These are phyloP conservation scores for Botrytis deweyae DNA, from an alignment of 2,329 filamentous ascomycete species.

Conservation along the genomic window DNA sequence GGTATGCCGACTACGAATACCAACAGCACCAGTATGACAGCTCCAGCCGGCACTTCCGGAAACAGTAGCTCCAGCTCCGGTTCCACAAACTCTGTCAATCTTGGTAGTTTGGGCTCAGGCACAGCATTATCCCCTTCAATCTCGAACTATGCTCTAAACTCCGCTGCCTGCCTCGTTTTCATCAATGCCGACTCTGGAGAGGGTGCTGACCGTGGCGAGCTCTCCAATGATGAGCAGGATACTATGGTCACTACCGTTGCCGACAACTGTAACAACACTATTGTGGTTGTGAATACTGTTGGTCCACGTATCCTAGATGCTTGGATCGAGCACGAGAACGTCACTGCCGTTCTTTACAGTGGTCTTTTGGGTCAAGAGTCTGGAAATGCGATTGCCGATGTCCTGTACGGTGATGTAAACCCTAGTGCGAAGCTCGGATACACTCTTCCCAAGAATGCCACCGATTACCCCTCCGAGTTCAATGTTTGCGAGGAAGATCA, in stretches of 20 bases:
- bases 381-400: neutral
- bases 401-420: neutral
- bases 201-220: neutral
- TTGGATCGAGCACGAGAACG: conserved; percentile 57
- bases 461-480: neutral
- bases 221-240: neutral
- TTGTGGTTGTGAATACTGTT: conserved; percentile 64
- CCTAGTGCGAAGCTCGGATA: neutral
- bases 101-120: neutral
- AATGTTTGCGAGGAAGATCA: neutral
- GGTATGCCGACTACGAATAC: no score
- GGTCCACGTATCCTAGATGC: conserved; percentile 59
- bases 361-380: conserved; percentile 59
- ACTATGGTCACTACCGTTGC: conserved; percentile 55
- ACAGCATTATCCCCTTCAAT: neutral
- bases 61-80: neutral
- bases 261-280: conserved; percentile 55
- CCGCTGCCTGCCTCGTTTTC: neutral
- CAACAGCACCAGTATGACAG: no score
- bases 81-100: neutral
- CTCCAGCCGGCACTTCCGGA: no score
- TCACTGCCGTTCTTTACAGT: conserved; percentile 61
- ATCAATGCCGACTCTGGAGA: neutral
- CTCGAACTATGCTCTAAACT: neutral
- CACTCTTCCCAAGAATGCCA: neutral